Base-by-base conservation (phyloP, 2,329 filamentous ascomycete genomes). In the Thelonectria blattea region DNA sequence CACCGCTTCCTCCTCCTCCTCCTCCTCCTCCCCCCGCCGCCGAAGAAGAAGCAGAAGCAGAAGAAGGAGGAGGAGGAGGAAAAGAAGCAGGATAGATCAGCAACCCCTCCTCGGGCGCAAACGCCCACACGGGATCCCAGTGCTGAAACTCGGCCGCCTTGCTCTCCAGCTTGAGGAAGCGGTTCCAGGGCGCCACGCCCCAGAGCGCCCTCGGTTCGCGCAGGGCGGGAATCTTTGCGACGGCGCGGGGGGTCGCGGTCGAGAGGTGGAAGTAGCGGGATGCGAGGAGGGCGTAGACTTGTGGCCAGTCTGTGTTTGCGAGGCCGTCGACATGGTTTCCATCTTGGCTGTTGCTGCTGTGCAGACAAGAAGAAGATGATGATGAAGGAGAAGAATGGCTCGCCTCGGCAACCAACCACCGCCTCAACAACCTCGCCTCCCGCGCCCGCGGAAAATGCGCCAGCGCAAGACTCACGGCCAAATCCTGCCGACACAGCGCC, bases 221-320 rank as follows among this genome's bases (percentile, higher is more conserved):
- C 30, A 69, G 51, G 9, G 64, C 52, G 5, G 41, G 43, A 41
- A 73, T 60, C 10, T 65, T 70, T 1, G 39, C 14, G 11, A 48
- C 66, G 5, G 73, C 75, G 60, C 78, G 76, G 12, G 85, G 80
- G 58, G 68, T 78, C 17, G 83, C 85, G 14, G 72, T 72, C 51
- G 75, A 73, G 39, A 89, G 77, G 68, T 84, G 75, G 63, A 82
- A 75, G 71, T 89, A 89, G 50, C 86, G 80, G 34, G 80, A 75
- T 8, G 82, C 80, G 12, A 88, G 79, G 22, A 68, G 67, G 48
- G 81, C 78, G 62, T 87, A 86, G 6, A 80, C 68, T 11, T 64
- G 56, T 1, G 78, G 64, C 80, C 80, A 83, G 60, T 78, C 68
- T 22, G 50, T 64, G 43, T 52, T 53, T n/a, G 67, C 64, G 12